phyloP scores from a whole-genome alignment of 1,284 basidiomycete species.

The Trichosporon coremiiforme region DNA sequence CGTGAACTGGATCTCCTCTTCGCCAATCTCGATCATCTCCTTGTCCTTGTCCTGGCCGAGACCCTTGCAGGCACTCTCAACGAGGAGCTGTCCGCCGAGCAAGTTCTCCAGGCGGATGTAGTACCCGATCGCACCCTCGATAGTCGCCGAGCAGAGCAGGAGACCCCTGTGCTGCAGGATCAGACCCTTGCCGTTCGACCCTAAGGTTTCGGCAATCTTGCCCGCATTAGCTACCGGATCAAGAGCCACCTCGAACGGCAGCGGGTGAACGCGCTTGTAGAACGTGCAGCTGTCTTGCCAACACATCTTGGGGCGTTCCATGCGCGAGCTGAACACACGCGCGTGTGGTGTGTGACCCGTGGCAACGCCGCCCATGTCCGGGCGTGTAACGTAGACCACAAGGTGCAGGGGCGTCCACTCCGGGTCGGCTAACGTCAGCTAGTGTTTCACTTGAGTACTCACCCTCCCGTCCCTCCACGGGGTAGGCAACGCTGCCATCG shows the following conservation, averaged over 20 bases:
- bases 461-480: slow-evolving; percentile 25
- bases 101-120: slow-evolving; percentile 38
- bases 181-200: slow-evolving; percentile 33
- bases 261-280: slow-evolving; percentile 28
- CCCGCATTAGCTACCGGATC: slow-evolving; percentile 5
- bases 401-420: slow-evolving; percentile 34
- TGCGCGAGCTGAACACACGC: slow-evolving; percentile 32
- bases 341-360: slow-evolving; percentile 37
- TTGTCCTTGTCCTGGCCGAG: slow-evolving; percentile 28
- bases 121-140: slow-evolving; percentile 38
- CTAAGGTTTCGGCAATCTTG: slow-evolving; percentile 23
- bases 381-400: slow-evolving; percentile 35
- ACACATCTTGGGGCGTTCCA: slow-evolving; percentile 33
- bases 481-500: slow-evolving; percentile 10
- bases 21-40: slow-evolving; percentile 34
- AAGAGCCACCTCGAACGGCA: slow-evolving; percentile 27
- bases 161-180: slow-evolving; percentile 37
- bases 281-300: slow-evolving; percentile 43
- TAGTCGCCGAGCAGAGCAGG: slow-evolving; percentile 34
- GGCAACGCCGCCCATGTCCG: slow-evolving; percentile 35
- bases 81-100: slow-evolving; percentile 35
- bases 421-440: slow-evolving; percentile 30
- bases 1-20: slow-evolving; percentile 41
- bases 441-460: slow-evolving; percentile 8
- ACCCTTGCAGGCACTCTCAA: slow-evolving; percentile 36